Conservation (phyloP, 1,284 basidiomycete genomes). For the Ustilago tritici region DNA sequence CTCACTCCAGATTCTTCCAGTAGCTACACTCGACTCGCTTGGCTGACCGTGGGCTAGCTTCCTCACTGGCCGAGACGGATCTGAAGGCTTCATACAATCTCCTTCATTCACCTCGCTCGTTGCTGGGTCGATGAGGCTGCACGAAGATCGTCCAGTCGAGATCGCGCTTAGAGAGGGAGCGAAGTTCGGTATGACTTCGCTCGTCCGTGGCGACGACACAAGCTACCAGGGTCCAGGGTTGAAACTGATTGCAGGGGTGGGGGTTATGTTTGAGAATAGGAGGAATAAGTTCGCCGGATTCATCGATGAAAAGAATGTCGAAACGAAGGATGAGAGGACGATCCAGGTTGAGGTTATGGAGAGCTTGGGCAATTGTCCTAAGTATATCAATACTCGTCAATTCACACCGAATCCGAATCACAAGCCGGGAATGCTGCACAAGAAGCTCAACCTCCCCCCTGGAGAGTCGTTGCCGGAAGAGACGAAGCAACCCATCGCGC, state of each 20-base stretch:
- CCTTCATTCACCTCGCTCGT: slow-evolving; percentile 31
- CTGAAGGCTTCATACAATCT: slow-evolving; percentile 29
- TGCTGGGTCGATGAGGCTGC: slow-evolving; percentile 25
- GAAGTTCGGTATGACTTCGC: slow-evolving; percentile 33
- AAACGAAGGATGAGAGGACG: slow-evolving; percentile 15
- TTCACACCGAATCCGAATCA: slow-evolving; percentile 23
- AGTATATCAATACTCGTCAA: slow-evolving; percentile 40
- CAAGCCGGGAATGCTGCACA: slow-evolving; percentile 18
- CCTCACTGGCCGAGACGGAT: slow-evolving; percentile 18
- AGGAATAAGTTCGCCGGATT: slow-evolving; percentile 46
- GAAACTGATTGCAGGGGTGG: slow-evolving; percentile 36
- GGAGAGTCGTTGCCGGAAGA: slow-evolving; percentile 20
- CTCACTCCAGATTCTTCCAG: slow-evolving; percentile 29
- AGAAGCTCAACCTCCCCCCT: slow-evolving; percentile 8
- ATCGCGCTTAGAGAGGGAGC: slow-evolving; percentile 27
- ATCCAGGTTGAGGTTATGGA: slow-evolving; percentile 42
- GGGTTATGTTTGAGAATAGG: slow-evolving; percentile 45
- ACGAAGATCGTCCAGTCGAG: slow-evolving; percentile 35
- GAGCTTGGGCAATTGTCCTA: slow-evolving; percentile 43
- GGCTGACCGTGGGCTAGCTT: slow-evolving; percentile 43
- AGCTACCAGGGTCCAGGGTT: slow-evolving; percentile 33
- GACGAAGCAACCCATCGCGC: slow-evolving; percentile 28
- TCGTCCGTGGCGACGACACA: slow-evolving; percentile 18
- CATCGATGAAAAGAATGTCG: slow-evolving; percentile 32
- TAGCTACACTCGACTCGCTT: slow-evolving; percentile 32